These are phyloP conservation scores for Candida coquimbonensis DNA, from an alignment of 805 yeast species.

Conservation along the genomic window DNA sequence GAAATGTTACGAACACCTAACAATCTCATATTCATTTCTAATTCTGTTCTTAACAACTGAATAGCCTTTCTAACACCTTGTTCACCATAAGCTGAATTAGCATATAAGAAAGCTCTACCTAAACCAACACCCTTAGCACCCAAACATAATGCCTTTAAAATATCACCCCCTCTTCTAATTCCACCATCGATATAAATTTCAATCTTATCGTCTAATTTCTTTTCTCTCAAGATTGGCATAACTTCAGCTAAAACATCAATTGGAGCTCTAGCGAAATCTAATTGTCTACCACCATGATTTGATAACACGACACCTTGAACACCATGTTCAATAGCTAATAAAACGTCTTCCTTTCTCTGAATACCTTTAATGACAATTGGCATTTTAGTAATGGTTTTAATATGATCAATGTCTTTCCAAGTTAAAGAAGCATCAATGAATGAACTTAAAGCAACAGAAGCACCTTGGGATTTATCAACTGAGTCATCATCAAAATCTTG, in stretches of 20 bases:
- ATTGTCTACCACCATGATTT: conserved; percentile 87
- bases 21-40: conserved; percentile 72
- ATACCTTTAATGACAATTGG: conserved; percentile 78
- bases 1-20: conserved; percentile 60
- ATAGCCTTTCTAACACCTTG: conserved; percentile 55
- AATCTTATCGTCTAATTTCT: conserved; percentile 40
- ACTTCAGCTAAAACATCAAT: conserved; percentile 69
- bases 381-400: conserved; percentile 48
- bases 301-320: conserved; percentile 75
- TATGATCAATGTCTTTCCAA: conserved; percentile 59
- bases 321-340: conserved; percentile 65
- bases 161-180: conserved; percentile 60
- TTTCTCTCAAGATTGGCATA: conserved; percentile 42
- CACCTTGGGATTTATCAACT: conserved; percentile 71
- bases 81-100: conserved; percentile 58
- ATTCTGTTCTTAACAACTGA: conserved; percentile 59
- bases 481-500: conserved; percentile 41
- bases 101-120: conserved; percentile 61
- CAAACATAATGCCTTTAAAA: conserved; percentile 56
- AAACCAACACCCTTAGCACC: conserved; percentile 70
- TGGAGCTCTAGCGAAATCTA: conserved; percentile 77
- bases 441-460: conserved; percentile 78
- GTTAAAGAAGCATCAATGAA: conserved; percentile 67
- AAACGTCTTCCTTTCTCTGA: conserved; percentile 75
- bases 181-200: conserved; percentile 67